Conservation (phyloP, 345 rosid genomes). For the Zanthoxylum bungeanum region DNA sequence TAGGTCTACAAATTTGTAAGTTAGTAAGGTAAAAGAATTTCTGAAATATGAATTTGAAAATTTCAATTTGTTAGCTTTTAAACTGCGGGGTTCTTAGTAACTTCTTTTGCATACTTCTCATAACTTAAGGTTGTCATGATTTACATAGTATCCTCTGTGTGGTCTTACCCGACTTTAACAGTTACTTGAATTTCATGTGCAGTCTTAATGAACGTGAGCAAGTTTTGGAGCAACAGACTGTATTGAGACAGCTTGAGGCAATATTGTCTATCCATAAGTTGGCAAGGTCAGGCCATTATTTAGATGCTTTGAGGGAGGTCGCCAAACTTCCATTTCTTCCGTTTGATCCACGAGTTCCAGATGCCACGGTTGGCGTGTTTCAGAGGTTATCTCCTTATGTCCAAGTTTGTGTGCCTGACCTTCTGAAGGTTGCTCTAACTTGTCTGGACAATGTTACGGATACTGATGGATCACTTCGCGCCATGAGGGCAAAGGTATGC, state of each 20-base stretch:
- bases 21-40: background rate
- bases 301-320: constrained; percentile 88
- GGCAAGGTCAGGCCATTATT: constrained; percentile 60
- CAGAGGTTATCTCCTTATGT: constrained; percentile 79
- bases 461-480: constrained; percentile 85
- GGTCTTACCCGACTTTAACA: background rate
- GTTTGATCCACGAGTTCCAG: constrained; percentile 78
- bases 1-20: constrained; percentile 1
- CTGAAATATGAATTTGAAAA: background rate
- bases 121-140: background rate
- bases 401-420: constrained; percentile 85
- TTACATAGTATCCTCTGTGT: background rate
- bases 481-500: constrained; percentile 87
- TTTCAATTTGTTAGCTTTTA: background rate
- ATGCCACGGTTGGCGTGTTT: constrained; percentile 44
- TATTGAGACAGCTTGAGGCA: constrained; percentile 96
- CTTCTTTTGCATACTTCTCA: background rate
- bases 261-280: constrained; percentile 72
- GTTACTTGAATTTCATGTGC: constrained; percentile 21
- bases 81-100: background rate
- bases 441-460: constrained; percentile 86
- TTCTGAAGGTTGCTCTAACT: constrained; percentile 74
- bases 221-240: constrained; percentile 82
- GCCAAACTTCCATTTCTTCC: constrained; percentile 89
- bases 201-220: constrained; percentile 80